phyloP scores from a whole-genome alignment of 192 early-diverging fungal species.

The Obelidium mucronatum region DNA sequence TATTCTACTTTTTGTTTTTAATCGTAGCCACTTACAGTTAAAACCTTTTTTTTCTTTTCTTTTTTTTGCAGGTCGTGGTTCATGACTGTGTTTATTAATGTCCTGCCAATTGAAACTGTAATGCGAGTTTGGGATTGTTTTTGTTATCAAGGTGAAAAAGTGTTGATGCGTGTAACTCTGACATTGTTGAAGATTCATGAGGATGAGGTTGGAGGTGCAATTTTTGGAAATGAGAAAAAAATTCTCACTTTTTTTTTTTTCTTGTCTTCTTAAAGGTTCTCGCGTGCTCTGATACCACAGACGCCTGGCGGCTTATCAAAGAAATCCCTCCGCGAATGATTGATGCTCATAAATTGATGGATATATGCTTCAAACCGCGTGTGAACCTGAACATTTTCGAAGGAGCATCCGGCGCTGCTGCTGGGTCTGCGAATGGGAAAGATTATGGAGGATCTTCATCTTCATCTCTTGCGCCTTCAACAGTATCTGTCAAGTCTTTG shows the following conservation, averaged over 20 bases:
- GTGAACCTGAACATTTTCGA: constrained; percentile 35
- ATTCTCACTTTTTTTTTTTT: not conserved
- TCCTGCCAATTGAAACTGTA: constrained; percentile 78
- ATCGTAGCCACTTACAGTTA: no score
- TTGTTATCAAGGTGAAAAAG: constrained; percentile 74
- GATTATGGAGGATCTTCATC: not conserved
- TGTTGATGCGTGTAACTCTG: constrained; percentile 77
- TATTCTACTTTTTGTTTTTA: no score
- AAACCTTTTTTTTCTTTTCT: not conserved
- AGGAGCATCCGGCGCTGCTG: not conserved
- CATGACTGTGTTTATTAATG: constrained; percentile 79
- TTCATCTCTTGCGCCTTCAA: not conserved
- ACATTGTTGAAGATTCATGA: constrained; percentile 77
- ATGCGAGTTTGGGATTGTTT: constrained; percentile 86
- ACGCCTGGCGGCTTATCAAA: constrained; percentile 50
- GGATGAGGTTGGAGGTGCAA: constrained; percentile 40
- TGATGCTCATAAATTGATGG: constrained; percentile 45
- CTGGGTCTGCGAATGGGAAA: not conserved
- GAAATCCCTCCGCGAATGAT: constrained; percentile 43
- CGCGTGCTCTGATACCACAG: constrained; percentile 39
- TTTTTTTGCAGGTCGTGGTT: constrained; percentile 65
- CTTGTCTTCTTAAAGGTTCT: constrained; percentile 43
- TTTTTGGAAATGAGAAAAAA: no score
- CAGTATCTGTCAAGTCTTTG: not conserved
- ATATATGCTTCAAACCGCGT: constrained; percentile 44